Base-by-base conservation (phyloP, 108 stramenopile genomes). In the Thalassiosira profunda region DNA sequence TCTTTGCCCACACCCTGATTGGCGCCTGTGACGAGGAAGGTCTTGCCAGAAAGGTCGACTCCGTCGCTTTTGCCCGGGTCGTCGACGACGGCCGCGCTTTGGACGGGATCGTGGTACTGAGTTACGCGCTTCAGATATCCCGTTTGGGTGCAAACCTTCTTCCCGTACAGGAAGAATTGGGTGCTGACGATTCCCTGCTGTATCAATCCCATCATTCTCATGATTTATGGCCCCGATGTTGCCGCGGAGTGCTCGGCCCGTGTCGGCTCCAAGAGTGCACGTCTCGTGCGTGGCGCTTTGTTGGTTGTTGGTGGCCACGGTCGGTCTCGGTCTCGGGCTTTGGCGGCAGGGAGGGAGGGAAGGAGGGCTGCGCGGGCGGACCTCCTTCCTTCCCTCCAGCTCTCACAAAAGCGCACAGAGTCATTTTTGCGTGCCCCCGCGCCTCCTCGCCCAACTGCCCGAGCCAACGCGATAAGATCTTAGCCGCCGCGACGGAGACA, bases 1-100 rank as follows among this genome's bases (percentile, higher is more conserved):
- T 94, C 89, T 57, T 87, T 87, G 18, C 97, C 97, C 15, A 97
- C 77, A 24, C 97, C 94, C n/a, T 79, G 80, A 49, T 97, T 97
- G 0, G 93, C 96, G 45, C 86, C 91, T 7, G 97, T 94, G 7
- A 97, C 64, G 1, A 94, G 66, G 33, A 92, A 77, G 4, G 82
- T 87, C 45, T 94, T 92, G 12, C 84, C 88, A 5, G 57, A 66
- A 44, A 97, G 56, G 66, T 86, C 80, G 0, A 88, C 77, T 17
- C 87, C 85, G 61, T 96, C 95, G 72, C 12, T 71, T 66, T 20
- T 60, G 51, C 8, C 70, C 61, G 14, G 72, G 0, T 46, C 9
- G 45, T 57, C 45, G 31, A 90, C 79, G 30, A 61, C 63, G 0
- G 88, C 70, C 3, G 76, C 57, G 20, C 55, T 29, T 47, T 95